Evolutionary conservation across 345 rosid species (phyloP), one percentile per base, ranked within the genome.

Genomic region (Geranium rotundifolium): DNA sequence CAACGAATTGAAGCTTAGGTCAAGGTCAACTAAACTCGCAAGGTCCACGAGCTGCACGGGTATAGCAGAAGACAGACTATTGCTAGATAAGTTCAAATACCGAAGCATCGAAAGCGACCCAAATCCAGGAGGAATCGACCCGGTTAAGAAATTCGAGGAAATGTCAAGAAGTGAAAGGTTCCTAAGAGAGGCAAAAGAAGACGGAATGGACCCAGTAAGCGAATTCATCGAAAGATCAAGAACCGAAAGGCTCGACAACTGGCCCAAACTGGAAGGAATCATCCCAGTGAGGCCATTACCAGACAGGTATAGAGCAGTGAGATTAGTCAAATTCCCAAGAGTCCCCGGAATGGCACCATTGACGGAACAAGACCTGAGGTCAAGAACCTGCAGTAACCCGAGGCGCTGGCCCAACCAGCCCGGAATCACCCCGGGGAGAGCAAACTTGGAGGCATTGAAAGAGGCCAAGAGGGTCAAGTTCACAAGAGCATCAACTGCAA

Each of bases 1-100:
- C 62, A 93, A 68, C 18, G 61, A 63, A 77, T 90, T 93, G 68
- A 73, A 75, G 78, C 90, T 83, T 65, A 93, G 87, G 86, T 93
- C 99, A 77, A 90, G 85, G 69, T 80, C 82, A 64, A 81, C 79
- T 67, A 93, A 80, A 67, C 70, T 78, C 37, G 29, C 58, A 60
- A 93, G 96, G 71, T 76, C 72, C 4, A 92, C 92, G 2, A 93
- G 82, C 76, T 85, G 80, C 12, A 84, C 57, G 69, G 99, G 96
- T 69, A 90, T 72, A 2, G 85, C 39, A 72, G 90, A 82, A 0
- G 88, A 74, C 64, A 93, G 79, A 52, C 75, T 78, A 69, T 93
- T 93, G 63, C 71, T 75, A 0, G 99, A 93, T 63, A 90, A 73
- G 71, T 93, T 93, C 74, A 93, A 62, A 63, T 64, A 71, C 49